These are phyloP conservation scores for Plicaturopsis crispa DNA, from an alignment of 768 basidiomycete genomes.

Conservation along the genomic window DNA sequence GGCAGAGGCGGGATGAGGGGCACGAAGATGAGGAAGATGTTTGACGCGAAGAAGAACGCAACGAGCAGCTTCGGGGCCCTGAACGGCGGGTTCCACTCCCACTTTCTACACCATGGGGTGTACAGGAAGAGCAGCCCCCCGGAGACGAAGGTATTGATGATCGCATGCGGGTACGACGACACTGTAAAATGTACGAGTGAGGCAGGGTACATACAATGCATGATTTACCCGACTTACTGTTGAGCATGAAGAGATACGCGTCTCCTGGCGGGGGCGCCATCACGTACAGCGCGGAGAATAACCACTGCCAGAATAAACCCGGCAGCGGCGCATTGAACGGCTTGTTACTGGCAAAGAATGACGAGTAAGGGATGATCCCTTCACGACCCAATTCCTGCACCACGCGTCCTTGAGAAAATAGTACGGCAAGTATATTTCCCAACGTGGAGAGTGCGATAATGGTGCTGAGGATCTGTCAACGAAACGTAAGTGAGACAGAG, in stretches of 20 bases:
- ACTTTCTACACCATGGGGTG: conserved; percentile 30
- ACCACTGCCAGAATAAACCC: conserved; percentile 56
- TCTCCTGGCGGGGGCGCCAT: conserved; percentile 61
- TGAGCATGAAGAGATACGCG: conserved; percentile 65
- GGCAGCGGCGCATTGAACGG: conserved; percentile 63
- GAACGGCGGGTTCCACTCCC: conserved; percentile 62
- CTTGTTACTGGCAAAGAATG: conserved; percentile 62
- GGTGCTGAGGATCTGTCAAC: conserved; percentile 43
- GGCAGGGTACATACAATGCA: neutral
- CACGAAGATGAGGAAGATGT: conserved; percentile 53
- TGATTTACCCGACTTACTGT: conserved; percentile 31
- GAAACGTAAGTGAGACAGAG: neutral
- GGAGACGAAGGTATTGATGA: conserved; percentile 55
- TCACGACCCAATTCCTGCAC: conserved; percentile 71
- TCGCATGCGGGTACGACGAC: conserved; percentile 45
- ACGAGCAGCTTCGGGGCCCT: conserved; percentile 41
- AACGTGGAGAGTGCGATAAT: conserved; percentile 59
- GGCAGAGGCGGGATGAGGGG: conserved; percentile 56
- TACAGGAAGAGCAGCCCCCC: conserved; percentile 59
- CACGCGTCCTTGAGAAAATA: conserved; percentile 67
- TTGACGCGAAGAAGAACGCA: conserved; percentile 53
- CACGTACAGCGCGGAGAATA: conserved; percentile 48
- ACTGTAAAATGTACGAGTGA: conserved; percentile 26
- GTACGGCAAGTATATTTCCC: conserved; percentile 55
- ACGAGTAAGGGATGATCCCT: conserved; percentile 58